Base-by-base conservation (phyloP, 257 asterid genomes). In the Orobanche coerulescens region DNA sequence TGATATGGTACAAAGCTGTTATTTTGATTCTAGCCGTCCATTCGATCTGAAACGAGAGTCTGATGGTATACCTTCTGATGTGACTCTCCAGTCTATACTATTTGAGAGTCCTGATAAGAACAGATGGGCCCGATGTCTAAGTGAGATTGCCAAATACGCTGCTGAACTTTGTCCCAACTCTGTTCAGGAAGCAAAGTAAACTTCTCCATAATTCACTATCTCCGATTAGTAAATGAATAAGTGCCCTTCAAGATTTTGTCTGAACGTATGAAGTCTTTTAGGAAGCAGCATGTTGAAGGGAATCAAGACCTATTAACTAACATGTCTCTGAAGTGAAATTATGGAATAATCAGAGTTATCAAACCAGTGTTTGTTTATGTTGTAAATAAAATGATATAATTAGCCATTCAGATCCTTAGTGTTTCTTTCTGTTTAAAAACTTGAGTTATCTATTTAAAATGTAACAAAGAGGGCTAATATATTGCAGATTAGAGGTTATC, bases 1-100 rank as follows among this genome's bases (percentile, higher is more conserved):
- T 73, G 97, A 93, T 81, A 93, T 93, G 61, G 98, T 93, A 71
- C 98, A 89, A 84, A 86, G 95, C 82, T 93, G 97, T 77, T 93
- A 89, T 66, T 93, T 95, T 95, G 98, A 89, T 79, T 82, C 85
- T 57, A 91, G 94, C 13, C 97, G 97, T 58, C 86, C 96, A 50
- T 93, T 93, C 57, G 97, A 89, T 84, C 71, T 83, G 81, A 86
- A 83, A 77, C 83, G 96, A 71, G 98, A 93, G 75, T 83, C 97
- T 53, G 98, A 93, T 78, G 84, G 86, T 66, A 85, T 93, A 53
- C 95, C 97, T 61, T 89, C 94, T 67, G 98, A 93, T 75, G 94
- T 81, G 30, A 84, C 95, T 69, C 86, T 93, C 74, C 98, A 89
- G 75, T 86, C 98, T 72, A 84, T 89, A 66, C 76, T 93, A 58